phyloP scores from a whole-genome alignment of 2,329 filamentous ascomycete genomes.

The Plenodomus tracheiphilus region DNA sequence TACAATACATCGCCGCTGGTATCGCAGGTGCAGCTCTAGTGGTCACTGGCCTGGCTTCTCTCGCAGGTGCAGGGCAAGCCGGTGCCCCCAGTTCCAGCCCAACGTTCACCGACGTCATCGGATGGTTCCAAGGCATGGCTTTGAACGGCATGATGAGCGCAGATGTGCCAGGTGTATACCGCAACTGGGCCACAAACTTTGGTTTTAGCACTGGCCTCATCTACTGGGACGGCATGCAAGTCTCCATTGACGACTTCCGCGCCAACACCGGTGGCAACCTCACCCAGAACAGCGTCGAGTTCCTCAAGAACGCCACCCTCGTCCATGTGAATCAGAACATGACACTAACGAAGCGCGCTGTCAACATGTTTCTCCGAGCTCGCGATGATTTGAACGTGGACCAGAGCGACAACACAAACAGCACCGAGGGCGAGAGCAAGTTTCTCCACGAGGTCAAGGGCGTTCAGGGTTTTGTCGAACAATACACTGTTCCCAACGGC shows the following conservation, averaged over 20 bases:
- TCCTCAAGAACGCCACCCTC: conserved; percentile 74
- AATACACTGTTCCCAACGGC: conserved; percentile 80
- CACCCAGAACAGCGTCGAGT: conserved; percentile 74
- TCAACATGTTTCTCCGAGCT: conserved; percentile 52
- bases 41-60: conserved; percentile 71
- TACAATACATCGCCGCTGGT: conserved; percentile 81
- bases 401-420: conserved; percentile 47
- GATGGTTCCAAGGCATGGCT: conserved; percentile 91
- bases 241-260: conserved; percentile 82
- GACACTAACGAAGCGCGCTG: conserved; percentile 58
- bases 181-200: conserved; percentile 90
- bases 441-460: conserved; percentile 66
- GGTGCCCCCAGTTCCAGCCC: conserved; percentile 70
- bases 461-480: conserved; percentile 80
- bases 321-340: conserved; percentile 67
- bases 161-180: conserved; percentile 82
- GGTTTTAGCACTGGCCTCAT: conserved; percentile 86
- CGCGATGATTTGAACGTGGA: conserved; percentile 52
- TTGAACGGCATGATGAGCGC: conserved; percentile 97
- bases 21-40: conserved; percentile 82
- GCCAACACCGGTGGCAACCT: conserved; percentile 81
- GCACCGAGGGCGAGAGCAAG: conserved; percentile 46
- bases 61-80: conserved; percentile 58
- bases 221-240: conserved; percentile 79
- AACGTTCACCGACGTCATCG: conserved; percentile 80